Base-by-base conservation (phyloP, 179 eudicot species). In the Vitellaria paradoxa region DNA sequence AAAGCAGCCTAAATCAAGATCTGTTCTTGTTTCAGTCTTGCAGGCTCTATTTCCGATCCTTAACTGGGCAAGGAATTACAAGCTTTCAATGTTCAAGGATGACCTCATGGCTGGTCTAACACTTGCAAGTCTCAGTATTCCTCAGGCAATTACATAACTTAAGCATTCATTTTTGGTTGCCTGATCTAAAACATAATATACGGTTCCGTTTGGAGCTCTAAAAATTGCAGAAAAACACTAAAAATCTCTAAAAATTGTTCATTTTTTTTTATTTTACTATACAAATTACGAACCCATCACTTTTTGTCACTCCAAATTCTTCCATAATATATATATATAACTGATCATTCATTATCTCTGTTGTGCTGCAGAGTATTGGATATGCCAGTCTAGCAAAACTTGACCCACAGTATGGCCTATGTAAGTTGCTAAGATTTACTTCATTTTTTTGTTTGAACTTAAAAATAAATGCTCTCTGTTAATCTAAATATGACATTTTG, bases 81-180 rank as follows among this genome's bases (percentile, higher is more conserved):
- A 71, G 10, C 69, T 61, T 18, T 65, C 81, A 5, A 85, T 52
- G 60, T 82, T 85, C 11, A 85, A 82, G 79, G 77, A 71, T 30
- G 87, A 85, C 65, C 40, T 85, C 26, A 56, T 85, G 85, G 85
- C 87, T 20, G 87, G 87, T 56, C 75, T 85, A 52, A 85, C 87
- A 23, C 81, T 85, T 59, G 87, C 87, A 1, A 85, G 87, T 56
- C 87, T 85, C 56, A 69, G 87, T 76, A 85, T 82, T 74, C 85
- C 85, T n/a, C 85, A 85, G 82, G 84, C 79, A 70, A n/a, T 11
- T n/a, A 53, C 10, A 24, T 52, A 64, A 11, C 2, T 21, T 40
- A 47, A 12, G 26, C 24, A 12, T 4, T 26, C 15, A 47, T 9
- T 26, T 26, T 64, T 65, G 5, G 2, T 59, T 15, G 13, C 12